phyloP scores from a whole-genome alignment of 2,329 filamentous ascomycete species.

The Pestalotiopsis sp. region DNA sequence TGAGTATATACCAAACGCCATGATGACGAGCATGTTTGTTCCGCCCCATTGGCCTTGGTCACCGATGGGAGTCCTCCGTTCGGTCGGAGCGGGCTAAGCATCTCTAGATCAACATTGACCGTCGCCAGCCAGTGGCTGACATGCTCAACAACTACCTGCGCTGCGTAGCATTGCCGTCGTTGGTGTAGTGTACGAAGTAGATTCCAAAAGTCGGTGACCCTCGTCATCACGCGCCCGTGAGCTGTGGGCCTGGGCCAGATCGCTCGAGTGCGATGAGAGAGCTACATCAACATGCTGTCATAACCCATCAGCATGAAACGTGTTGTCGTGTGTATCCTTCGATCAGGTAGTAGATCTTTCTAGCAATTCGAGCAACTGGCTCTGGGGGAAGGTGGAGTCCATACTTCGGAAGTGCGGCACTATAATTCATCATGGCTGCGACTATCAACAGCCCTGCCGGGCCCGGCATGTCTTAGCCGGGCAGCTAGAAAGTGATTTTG shows the following conservation, averaged over 20 bases:
- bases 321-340: not conserved
- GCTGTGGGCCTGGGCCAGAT: not conserved
- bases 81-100: no score
- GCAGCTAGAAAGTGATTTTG: not conserved
- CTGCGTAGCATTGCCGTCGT: no score
- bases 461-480: not conserved
- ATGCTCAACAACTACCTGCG: no score
- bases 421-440: not conserved
- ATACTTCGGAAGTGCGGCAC: not conserved
- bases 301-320: not conserved
- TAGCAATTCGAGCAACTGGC: not conserved
- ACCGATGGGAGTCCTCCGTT: no score
- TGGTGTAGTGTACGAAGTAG: no score
- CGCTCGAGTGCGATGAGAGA: not conserved
- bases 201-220: not conserved
- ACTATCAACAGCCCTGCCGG: not conserved
- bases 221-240: not conserved
- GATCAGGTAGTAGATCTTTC: not conserved
- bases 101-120: no score
- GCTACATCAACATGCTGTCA: not conserved
- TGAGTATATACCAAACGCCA: no score
- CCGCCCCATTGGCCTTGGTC: no score
- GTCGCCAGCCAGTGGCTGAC: no score
- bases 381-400: not conserved
- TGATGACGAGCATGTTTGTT: no score